phyloP scores from a whole-genome alignment of 345 rosid genomes.

The Eucalyptus shirleyi region DNA sequence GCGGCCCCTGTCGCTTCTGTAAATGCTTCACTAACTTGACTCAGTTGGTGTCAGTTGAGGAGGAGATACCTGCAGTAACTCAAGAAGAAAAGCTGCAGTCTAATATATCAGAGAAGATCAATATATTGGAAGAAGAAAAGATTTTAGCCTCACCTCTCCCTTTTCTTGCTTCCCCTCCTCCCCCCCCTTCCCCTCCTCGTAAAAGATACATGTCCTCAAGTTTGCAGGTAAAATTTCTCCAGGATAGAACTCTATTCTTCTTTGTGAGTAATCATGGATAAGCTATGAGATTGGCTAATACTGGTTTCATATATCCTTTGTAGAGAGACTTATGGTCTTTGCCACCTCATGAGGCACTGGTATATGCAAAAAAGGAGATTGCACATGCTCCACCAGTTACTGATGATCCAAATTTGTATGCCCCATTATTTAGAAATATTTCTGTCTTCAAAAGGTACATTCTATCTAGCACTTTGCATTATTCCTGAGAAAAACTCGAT shows the following conservation, averaged over 20 bases:
- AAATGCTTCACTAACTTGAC: slow-evolving; percentile 14
- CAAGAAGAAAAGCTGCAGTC: not conserved
- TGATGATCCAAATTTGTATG: slow-evolving; percentile 40
- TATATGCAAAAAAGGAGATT: slow-evolving; percentile 60
- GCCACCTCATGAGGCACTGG: slow-evolving; percentile 47
- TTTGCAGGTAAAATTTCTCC: slow-evolving; percentile 31
- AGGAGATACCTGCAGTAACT: not conserved
- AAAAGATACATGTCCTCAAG: slow-evolving; percentile 3
- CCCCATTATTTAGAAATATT: slow-evolving; percentile 51
- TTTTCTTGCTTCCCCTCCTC: slow-evolving; percentile 1
- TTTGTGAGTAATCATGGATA: not conserved
- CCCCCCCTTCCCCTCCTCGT: slow-evolving; percentile 4
- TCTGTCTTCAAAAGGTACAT: slow-evolving; percentile 62
- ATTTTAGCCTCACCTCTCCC: not conserved
- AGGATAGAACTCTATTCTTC: not conserved
- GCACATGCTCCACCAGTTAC: slow-evolving; percentile 24
- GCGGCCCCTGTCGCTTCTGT: slow-evolving; percentile 8
- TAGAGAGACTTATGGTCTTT: slow-evolving; percentile 50
- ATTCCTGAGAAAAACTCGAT: not conserved
- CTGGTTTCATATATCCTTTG: not conserved
- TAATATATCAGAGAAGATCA: not conserved
- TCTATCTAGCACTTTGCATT: not conserved
- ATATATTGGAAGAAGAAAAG: not conserved
- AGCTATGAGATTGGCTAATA: not conserved
- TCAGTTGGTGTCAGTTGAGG: not conserved